Conservation (phyloP, 495 filamentous ascomycete species). For the Talaromyces liani region DNA sequence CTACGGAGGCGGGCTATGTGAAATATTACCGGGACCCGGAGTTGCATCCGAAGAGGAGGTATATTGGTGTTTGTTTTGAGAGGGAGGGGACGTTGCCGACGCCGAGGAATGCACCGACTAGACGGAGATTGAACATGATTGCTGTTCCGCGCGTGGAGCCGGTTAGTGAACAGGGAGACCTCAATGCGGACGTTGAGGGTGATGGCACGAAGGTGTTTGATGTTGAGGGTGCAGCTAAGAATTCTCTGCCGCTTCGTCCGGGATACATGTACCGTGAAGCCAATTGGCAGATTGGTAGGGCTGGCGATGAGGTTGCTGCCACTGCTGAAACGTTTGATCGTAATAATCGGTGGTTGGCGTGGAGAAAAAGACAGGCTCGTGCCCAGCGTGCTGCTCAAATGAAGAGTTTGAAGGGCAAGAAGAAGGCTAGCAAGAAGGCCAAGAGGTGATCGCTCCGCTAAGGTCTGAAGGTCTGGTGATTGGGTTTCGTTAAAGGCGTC, state of each 20-base stretch:
- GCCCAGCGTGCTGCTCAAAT: constrained; percentile 47
- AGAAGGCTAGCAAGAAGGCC: constrained; percentile 37
- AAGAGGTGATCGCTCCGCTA: constrained; percentile 15
- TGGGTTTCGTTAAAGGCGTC: not conserved
- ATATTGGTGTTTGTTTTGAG: constrained; percentile 85
- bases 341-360: constrained; percentile 53
- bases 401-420: constrained; percentile 50
- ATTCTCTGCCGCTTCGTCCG: constrained; percentile 45
- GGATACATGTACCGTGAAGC: constrained; percentile 77
- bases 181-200: constrained; percentile 24
- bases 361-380: constrained; percentile 51
- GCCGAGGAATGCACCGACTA: constrained; percentile 53
- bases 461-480: not conserved
- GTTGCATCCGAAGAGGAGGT: constrained; percentile 72
- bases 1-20: constrained; percentile 76
- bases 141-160: constrained; percentile 36
- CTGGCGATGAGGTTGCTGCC: constrained; percentile 51
- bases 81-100: constrained; percentile 63
- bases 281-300: constrained; percentile 77
- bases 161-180: constrained; percentile 25
- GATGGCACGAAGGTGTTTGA: constrained; percentile 24
- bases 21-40: constrained; percentile 88
- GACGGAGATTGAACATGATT: constrained; percentile 64
- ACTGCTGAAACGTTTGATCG: constrained; percentile 44
- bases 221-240: constrained; percentile 24